Percentiles rank a stretch among this genome's conserved stretches.
phyloP scores from a whole-genome alignment of 768 basidiomycete species.

The Psilocybe cubensis region DNA sequence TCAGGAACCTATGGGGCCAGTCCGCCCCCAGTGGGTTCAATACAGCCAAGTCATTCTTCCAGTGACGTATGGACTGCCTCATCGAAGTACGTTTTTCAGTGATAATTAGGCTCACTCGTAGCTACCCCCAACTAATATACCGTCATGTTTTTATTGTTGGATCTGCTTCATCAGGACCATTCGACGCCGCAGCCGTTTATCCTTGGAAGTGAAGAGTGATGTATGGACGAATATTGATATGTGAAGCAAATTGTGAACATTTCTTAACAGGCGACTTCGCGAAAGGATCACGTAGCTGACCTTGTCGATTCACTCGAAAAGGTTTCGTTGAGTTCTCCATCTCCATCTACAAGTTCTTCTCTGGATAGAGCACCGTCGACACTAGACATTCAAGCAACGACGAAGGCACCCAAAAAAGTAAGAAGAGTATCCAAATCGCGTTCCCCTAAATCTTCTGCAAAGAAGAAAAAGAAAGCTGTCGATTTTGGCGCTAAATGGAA shows the following conservation, averaged over 20 bases:
- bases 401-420: not conserved
- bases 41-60: not conserved
- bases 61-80: conserved; percentile 4
- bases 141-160: not conserved
- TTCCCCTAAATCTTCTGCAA: conserved; percentile 5
- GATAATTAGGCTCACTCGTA: not conserved
- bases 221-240: not conserved
- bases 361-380: not conserved
- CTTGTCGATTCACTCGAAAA: not conserved
- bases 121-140: conserved; percentile 1
- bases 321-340: not conserved
- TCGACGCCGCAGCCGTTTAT: not conserved
- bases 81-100: conserved; percentile 16
- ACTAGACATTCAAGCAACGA: not conserved
- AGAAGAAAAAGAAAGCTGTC: conserved; percentile 11
- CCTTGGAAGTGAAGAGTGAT: not conserved
- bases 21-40: not conserved
- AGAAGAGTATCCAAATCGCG: conserved; percentile 4
- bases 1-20: too few species aligned
- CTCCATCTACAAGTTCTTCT: not conserved
- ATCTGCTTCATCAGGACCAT: not conserved
- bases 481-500: conserved; percentile 46
- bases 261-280: not conserved
- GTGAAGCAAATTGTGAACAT: not conserved
- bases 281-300: not conserved